Conservation (phyloP, 352 stramenopile species). For the Synura sp. region DNA sequence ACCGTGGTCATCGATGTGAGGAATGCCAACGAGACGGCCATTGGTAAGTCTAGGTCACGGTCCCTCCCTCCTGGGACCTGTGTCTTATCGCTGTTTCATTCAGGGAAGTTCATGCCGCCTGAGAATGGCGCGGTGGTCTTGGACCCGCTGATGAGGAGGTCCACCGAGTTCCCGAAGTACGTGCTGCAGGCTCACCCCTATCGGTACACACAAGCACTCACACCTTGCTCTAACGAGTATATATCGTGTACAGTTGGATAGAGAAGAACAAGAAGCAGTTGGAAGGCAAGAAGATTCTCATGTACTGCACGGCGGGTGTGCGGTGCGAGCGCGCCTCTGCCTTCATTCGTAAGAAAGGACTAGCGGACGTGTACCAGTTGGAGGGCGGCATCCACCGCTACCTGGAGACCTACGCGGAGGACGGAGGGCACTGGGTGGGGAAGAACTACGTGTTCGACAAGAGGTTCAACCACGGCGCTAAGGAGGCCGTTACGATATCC, state of each 20-base stretch:
- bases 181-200: no score
- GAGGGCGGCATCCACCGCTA: slow-evolving; percentile 55
- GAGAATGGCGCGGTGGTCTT: not conserved
- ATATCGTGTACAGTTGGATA: no score
- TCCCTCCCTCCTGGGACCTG: no score
- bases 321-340: slow-evolving; percentile 53
- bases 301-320: slow-evolving; percentile 56
- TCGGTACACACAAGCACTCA: no score
- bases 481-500: not conserved
- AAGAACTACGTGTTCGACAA: slow-evolving; percentile 57
- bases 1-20: not conserved
- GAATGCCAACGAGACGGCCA: not conserved
- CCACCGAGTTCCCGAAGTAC: slow-evolving; percentile 48
- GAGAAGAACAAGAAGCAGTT: not conserved
- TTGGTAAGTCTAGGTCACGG: not conserved
- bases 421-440: slow-evolving; percentile 47
- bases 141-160: slow-evolving; percentile 48
- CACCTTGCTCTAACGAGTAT: no score
- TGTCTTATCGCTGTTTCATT: no score
- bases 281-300: slow-evolving; percentile 47
- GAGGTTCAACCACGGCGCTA: slow-evolving; percentile 28
- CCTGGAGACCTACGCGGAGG: slow-evolving; percentile 44
- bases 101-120: slow-evolving; percentile 42
- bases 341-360: slow-evolving; percentile 42
- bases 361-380: slow-evolving; percentile 45